Percentiles rank a stretch among this genome's conserved stretches.
Conservation (phyloP, 257 asterid species). For the Knoxia roxburghii region DNA sequence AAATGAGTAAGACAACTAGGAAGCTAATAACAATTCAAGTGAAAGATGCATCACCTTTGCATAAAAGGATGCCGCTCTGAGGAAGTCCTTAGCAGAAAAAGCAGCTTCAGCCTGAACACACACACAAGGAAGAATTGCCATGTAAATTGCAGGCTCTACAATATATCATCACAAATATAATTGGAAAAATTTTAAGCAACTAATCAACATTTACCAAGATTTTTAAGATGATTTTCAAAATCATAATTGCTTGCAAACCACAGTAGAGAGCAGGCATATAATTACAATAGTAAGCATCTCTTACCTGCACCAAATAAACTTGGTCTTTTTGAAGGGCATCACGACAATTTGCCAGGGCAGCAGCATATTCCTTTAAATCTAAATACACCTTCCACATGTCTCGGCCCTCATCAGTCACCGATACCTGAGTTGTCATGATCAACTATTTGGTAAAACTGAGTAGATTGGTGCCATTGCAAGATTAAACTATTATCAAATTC, state of each 20-base stretch:
- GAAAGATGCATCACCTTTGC: conserved; percentile 54
- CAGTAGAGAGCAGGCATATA: not conserved
- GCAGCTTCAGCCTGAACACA: conserved; percentile 99
- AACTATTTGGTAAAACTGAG: conserved; percentile 12
- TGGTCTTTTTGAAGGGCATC: conserved; percentile 94
- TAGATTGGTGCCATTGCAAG: conserved; percentile 5
- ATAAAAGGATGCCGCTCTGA: conserved; percentile 92
- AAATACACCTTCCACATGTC: conserved; percentile 99
- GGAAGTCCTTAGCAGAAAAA: conserved; percentile 76
- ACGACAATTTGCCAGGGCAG: conserved; percentile 85
- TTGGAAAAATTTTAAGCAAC: not conserved
- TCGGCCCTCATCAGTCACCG: conserved; percentile 91
- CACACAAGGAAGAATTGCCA: conserved; percentile 23
- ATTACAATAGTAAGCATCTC: not conserved
- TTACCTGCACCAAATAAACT: conserved; percentile 92
- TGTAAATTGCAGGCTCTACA: conserved; percentile 2
- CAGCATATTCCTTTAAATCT: conserved; percentile 82
- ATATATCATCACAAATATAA: not conserved
- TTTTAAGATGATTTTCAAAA: not conserved
- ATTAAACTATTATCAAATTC: conserved; percentile 11
- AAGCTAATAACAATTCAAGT: not conserved
- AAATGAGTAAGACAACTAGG: conserved; percentile 5
- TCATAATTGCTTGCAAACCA: not conserved
- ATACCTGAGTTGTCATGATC: conserved; percentile 50
- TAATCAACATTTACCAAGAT: not conserved